Base-by-base conservation (phyloP, 257 asterid genomes). In the Solanum rostratum region DNA sequence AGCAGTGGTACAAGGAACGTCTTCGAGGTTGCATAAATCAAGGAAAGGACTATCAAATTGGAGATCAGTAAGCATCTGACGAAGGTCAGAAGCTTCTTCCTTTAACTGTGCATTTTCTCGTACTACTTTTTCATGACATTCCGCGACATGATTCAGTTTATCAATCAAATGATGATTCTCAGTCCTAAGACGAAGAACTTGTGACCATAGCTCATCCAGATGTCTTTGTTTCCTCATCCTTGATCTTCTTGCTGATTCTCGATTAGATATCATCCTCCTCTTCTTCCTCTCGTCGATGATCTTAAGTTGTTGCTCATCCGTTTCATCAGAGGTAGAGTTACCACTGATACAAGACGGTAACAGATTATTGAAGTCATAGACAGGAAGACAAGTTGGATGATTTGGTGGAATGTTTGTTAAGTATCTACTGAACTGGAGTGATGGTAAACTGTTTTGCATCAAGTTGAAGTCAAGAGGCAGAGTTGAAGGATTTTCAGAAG, bases 161-260 rank as follows among this genome's bases (percentile, higher is more conserved):
- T 92, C 93, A 13, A 92, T 50, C 63, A 96, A 94, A 88, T 50
- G 86, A 30, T 88, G 87, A 18, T 94, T 94, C 73, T 96, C 97
- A 0, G 92, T 91, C 68, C 91, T 88, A 79, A 96, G 96, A 14
- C 91, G 95, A 65, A 88, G 79, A 18, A 94, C 98, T 88, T 94
- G 98, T 2, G 95, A 88, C 93, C 96, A 89, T 3, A 96, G 91
- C 90, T 94, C 99, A 45, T 94, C 98, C 5, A 95, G 96, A 76
- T 94, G 98, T 87, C 91, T 91, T 89, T 96, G 98, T 81, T 96
- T 96, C 39, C 99, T 85, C 99, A 96, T 96, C 90, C 99, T 92
- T 2, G 99, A 96, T 84, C 99, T 89, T 19, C 99, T 80, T 0
- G 99, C 99, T 0, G 99, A 96, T 84, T 94, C 98, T 54, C 98